A percentile compares a stretch with the other conserved stretches of the same genome.
phyloP scores from a whole-genome alignment of 2,329 filamentous ascomycete species.

The Aspergillus sp. region DNA sequence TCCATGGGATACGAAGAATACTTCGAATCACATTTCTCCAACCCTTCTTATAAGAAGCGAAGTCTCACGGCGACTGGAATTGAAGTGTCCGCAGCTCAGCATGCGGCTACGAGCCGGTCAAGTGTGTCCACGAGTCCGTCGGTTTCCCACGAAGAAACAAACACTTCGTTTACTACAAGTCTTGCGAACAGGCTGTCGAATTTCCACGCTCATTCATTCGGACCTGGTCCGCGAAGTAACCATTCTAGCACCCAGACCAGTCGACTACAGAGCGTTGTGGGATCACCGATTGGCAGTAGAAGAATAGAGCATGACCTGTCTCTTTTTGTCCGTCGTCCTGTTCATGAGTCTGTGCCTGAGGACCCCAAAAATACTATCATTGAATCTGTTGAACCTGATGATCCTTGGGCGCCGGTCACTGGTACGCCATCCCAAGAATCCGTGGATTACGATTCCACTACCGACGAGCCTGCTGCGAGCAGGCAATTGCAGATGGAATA shows the following conservation, averaged over 20 bases:
- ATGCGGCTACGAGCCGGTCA: conserved; percentile 3
- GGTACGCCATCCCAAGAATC: background rate
- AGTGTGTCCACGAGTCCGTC: conserved; percentile 1
- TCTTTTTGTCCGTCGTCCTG: background rate
- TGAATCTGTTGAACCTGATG: background rate
- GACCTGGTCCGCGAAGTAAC: conserved; percentile 3
- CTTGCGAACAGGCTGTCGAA: conserved; percentile 17
- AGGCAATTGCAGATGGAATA: background rate
- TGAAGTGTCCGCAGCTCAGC: conserved; percentile 21
- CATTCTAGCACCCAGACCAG: conserved; percentile 6
- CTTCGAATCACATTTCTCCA: conserved; percentile 26
- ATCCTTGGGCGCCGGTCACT: background rate
- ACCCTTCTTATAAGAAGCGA: conserved; percentile 28
- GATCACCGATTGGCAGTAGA: too few species aligned
- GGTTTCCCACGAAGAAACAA: background rate
- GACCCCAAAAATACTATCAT: background rate
- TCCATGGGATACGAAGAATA: conserved; percentile 31
- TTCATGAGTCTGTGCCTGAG: background rate
- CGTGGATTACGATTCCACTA: background rate
- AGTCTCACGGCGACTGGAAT: conserved; percentile 27
- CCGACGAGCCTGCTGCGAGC: background rate
- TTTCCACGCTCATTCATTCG: conserved; percentile 19
- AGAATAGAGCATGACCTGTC: too few species aligned
- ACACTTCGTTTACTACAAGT: conserved; percentile 19
- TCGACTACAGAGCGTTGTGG: too few species aligned